phyloP scores from a whole-genome alignment of 805 yeast species.

The Ogataea henricii region DNA sequence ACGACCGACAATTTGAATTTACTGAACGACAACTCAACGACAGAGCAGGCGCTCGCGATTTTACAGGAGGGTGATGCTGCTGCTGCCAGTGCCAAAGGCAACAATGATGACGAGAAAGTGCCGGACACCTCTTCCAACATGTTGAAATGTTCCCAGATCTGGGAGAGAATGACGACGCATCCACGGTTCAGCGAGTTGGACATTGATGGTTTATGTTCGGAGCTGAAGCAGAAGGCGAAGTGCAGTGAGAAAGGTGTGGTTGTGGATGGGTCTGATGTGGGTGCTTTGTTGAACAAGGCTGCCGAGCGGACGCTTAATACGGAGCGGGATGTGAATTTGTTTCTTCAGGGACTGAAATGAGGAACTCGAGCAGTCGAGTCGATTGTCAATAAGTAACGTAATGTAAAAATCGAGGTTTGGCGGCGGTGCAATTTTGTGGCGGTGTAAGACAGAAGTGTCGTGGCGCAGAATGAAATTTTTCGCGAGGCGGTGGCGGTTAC shows the following conservation, averaged over 20 bases:
- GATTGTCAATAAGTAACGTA: not conserved
- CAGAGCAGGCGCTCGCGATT: conserved; percentile 4
- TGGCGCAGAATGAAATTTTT: not conserved
- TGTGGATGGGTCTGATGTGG: conserved; percentile 77
- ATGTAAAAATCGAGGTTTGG: too few species aligned
- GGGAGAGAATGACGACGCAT: conserved; percentile 95
- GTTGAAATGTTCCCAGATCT: conserved; percentile 84
- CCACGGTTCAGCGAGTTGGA: conserved; percentile 92
- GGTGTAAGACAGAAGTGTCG: too few species aligned
- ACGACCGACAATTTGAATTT: conserved; percentile 25
- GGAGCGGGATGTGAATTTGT: conserved; percentile 10
- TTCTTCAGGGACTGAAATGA: conserved; percentile 6
- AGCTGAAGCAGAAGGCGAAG: conserved; percentile 88
- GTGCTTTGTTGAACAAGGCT: conserved; percentile 45
- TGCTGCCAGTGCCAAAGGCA: conserved; percentile 13
- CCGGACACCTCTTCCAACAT: conserved; percentile 65
- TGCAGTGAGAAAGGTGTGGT: conserved; percentile 94
- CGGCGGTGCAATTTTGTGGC: too few species aligned
- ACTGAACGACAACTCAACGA: conserved; percentile 18
- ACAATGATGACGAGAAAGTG: conserved; percentile 46
- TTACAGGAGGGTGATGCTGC: conserved; percentile 23
- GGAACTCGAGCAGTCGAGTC: not conserved
- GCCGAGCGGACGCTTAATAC: not conserved
- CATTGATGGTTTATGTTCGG: conserved; percentile 89
- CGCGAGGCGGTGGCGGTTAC: conserved; percentile 14